Evolutionary conservation across 768 basidiomycete genomes (phyloP).

Genomic region (Lactifluus pinguis): DNA sequence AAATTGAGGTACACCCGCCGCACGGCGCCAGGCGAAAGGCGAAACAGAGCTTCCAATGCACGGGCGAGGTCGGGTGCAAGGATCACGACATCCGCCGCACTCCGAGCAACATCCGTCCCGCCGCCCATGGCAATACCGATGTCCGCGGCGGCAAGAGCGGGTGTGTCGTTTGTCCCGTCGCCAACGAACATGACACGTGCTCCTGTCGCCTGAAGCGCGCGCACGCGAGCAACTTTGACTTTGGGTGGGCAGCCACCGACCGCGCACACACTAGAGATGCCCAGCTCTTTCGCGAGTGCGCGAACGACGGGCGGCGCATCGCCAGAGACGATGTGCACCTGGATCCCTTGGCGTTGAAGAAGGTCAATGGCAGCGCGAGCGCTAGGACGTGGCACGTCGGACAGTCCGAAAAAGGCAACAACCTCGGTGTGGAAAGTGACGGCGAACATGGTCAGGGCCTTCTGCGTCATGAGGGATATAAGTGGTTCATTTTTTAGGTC

Average conservation of each 20-base stretch:
- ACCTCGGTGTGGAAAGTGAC: conserved; percentile 24
- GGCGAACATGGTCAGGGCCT: conserved; percentile 39
- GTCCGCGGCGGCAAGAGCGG: conserved; percentile 43
- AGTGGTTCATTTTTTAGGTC: conserved; percentile 23
- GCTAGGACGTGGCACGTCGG: conserved; percentile 39
- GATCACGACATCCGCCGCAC: conserved; percentile 41
- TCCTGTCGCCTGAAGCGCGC: conserved; percentile 21
- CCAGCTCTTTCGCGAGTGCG: conserved; percentile 33
- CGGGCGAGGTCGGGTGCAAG: conserved; percentile 25
- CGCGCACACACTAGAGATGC: conserved; percentile 30
- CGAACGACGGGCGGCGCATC: conserved; percentile 38
- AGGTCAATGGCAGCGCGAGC: conserved; percentile 29
- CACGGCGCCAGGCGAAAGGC: conserved; percentile 28
- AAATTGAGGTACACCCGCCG: conserved; percentile 31
- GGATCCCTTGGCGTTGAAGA: conserved; percentile 30
- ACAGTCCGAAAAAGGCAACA: conserved; percentile 32
- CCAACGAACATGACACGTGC: conserved; percentile 35
- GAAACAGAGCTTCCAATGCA: conserved; percentile 32
- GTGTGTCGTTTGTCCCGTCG: conserved; percentile 47
- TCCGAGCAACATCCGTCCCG: conserved; percentile 32
- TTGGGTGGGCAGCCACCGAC: conserved; percentile 38
- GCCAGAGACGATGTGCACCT: conserved; percentile 42
- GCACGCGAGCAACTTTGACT: conserved; percentile 34
- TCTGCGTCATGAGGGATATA: conserved; percentile 27
- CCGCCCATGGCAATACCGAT: conserved; percentile 33